Conservation (phyloP, 352 stramenopile genomes). For the Phytophthora citricola region DNA sequence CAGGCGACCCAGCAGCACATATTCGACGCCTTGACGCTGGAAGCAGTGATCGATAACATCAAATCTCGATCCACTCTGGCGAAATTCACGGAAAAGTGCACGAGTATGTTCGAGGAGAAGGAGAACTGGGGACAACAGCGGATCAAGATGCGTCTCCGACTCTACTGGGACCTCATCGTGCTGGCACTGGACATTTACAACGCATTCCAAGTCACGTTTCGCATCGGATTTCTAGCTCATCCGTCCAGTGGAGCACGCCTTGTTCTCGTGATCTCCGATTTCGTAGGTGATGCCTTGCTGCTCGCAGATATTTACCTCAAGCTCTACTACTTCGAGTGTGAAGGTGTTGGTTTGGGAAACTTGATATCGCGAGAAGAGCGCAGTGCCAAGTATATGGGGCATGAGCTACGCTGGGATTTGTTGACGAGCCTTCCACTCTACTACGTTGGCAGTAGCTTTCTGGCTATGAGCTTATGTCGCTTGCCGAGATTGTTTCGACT, state of each 20-base stretch:
- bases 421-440: slow-evolving; percentile 64
- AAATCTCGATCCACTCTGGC: slow-evolving; percentile 41
- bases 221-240: slow-evolving; percentile 65
- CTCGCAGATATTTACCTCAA: slow-evolving; percentile 69
- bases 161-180: slow-evolving; percentile 72
- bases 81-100: slow-evolving; percentile 62
- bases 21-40: slow-evolving; percentile 50
- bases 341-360: slow-evolving; percentile 53
- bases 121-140: slow-evolving; percentile 54
- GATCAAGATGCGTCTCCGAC: slow-evolving; percentile 57
- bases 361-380: slow-evolving; percentile 56
- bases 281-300: slow-evolving; percentile 51
- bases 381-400: slow-evolving; percentile 47
- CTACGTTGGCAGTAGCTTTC: slow-evolving; percentile 64
- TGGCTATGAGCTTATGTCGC: slow-evolving; percentile 63
- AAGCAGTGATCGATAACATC: slow-evolving; percentile 64
- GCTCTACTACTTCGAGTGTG: slow-evolving; percentile 81
- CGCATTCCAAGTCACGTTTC: slow-evolving; percentile 73
- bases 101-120: slow-evolving; percentile 66
- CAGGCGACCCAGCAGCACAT: slow-evolving; percentile 57
- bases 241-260: slow-evolving; percentile 23
- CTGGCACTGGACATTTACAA: slow-evolving; percentile 69
- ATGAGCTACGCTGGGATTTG: slow-evolving; percentile 53
- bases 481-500: slow-evolving; percentile 63
- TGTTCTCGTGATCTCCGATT: slow-evolving; percentile 46